Evolutionary conservation across 768 basidiomycete species (phyloP).

Genomic region (Lepiota venenata): DNA sequence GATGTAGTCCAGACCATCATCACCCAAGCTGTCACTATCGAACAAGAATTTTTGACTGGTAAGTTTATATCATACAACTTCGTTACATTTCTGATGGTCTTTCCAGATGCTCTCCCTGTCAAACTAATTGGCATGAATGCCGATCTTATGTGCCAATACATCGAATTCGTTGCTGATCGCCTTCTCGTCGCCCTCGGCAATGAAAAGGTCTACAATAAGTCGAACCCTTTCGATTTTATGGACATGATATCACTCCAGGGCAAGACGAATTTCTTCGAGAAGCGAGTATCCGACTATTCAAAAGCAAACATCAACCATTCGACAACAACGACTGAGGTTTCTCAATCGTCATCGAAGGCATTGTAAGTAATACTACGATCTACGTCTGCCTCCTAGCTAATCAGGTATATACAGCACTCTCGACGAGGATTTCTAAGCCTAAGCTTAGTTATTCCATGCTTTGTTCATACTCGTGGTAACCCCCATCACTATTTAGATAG

Average conservation of each 20-base stretch:
- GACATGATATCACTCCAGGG: slow-evolving; percentile 95
- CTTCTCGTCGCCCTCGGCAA: slow-evolving; percentile 86
- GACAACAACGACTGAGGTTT: slow-evolving; percentile 25
- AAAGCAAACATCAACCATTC: slow-evolving; percentile 65
- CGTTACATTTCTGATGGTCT: slow-evolving; percentile 34
- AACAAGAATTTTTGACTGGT: slow-evolving; percentile 89
- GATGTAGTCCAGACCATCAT: slow-evolving; percentile 73
- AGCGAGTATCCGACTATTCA: slow-evolving; percentile 85
- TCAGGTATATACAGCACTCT: slow-evolving; percentile 20
- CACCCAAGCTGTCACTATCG: slow-evolving; percentile 80
- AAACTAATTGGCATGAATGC: slow-evolving; percentile 94
- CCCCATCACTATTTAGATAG: slow-evolving; percentile 6
- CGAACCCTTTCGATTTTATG: slow-evolving; percentile 96
- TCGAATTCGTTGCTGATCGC: slow-evolving; percentile 91
- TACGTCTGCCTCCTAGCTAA: slow-evolving; percentile 2
- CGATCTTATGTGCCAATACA: slow-evolving; percentile 86
- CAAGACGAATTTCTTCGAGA: slow-evolving; percentile 98
- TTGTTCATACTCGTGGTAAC: slow-evolving; percentile 12
- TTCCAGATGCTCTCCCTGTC: slow-evolving; percentile 78
- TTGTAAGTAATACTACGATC: slow-evolving; percentile 24
- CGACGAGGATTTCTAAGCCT: slow-evolving; percentile 32
- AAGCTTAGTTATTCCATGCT: slow-evolving; percentile 3
- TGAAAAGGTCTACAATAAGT: slow-evolving; percentile 75
- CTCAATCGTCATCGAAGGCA: slow-evolving; percentile 23
- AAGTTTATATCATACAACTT: slow-evolving; percentile 29